These are phyloP conservation scores for Solanum hybrid DNA, from an alignment of 305 asterid genomes.

Conservation along the genomic window DNA sequence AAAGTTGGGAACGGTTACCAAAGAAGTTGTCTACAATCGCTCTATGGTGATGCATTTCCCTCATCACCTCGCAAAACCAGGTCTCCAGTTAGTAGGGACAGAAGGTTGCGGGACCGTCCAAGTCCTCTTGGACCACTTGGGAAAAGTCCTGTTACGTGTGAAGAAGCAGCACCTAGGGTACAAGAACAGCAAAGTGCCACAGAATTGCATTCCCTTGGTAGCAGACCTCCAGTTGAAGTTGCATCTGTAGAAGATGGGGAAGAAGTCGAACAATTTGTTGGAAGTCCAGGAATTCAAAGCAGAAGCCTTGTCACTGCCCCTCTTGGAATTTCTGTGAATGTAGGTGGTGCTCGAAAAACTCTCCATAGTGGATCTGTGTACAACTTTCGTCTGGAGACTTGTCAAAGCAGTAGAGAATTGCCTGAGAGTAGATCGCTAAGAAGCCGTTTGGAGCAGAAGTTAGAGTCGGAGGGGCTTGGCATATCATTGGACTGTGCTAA, in stretches of 20 bases:
- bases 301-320: constrained; percentile 71
- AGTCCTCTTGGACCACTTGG: constrained; percentile 87
- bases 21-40: constrained; percentile 41
- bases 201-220: constrained; percentile 60
- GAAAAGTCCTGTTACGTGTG: constrained; percentile 49
- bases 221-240: constrained; percentile 54
- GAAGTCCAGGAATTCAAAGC: constrained; percentile 30
- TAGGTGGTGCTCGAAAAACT: constrained; percentile 23
- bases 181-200: constrained; percentile 66
- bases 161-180: constrained; percentile 43
- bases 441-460: constrained; percentile 44
- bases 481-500: constrained; percentile 56
- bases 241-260: constrained; percentile 75
- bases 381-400: constrained; percentile 13
- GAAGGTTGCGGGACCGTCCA: constrained; percentile 57
- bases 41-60: constrained; percentile 44
- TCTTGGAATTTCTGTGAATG: constrained; percentile 38
- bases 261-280: constrained; percentile 69
- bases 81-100: constrained; percentile 48
- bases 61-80: constrained; percentile 59
- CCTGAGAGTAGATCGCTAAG: constrained; percentile 48
- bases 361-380: constrained; percentile 10
- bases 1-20: constrained; percentile 42
- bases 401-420: constrained; percentile 34
- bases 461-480: constrained; percentile 57